Conservation (phyloP, 2,329 filamentous ascomycete species). For the Cryphonectria carpinicola region DNA sequence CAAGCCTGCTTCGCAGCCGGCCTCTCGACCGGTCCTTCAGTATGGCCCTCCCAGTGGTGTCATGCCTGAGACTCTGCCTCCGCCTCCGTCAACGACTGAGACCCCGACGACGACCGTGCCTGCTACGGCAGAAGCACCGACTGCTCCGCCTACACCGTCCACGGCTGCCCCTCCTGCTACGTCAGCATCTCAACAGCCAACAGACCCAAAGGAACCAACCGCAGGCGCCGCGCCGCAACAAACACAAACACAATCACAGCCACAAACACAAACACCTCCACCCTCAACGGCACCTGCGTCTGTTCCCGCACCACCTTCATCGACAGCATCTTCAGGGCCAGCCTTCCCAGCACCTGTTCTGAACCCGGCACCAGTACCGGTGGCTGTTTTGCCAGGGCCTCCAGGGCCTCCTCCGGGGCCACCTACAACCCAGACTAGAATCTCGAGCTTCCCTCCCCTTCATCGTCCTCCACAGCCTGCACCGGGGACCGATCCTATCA, state of each 20-base stretch:
- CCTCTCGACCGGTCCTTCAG: constrained; percentile 62
- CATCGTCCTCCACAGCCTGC: constrained; percentile 34
- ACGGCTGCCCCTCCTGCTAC: constrained; percentile 5
- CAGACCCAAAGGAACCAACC: constrained; percentile 25
- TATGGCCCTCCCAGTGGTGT: constrained; percentile 67
- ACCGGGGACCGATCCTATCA: constrained; percentile 70
- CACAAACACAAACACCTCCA: constrained; percentile 17
- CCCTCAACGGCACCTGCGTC: constrained; percentile 26
- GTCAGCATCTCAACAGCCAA: background rate
- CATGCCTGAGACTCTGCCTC: constrained; percentile 58
- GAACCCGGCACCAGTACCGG: constrained; percentile 26
- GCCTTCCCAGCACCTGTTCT: constrained; percentile 31
- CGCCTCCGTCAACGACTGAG: constrained; percentile 35
- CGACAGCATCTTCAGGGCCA: constrained; percentile 35
- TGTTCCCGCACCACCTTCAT: constrained; percentile 32
- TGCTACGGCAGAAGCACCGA: constrained; percentile 29
- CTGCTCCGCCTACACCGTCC: constrained; percentile 30
- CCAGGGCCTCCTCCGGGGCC: background rate
- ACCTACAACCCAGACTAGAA: constrained; percentile 15
- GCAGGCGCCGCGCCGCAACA: constrained; percentile 28
- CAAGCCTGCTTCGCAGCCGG: constrained; percentile 46
- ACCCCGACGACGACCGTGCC: constrained; percentile 33
- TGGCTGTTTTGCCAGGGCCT: constrained; percentile 21
- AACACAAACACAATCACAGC: constrained; percentile 26
- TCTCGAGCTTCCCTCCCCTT: constrained; percentile 13